Evolutionary conservation across 2,329 filamentous ascomycete genomes (phyloP), one percentile per base, ranked within the genome.

Genomic region (Hymenoscyphus albidus): DNA sequence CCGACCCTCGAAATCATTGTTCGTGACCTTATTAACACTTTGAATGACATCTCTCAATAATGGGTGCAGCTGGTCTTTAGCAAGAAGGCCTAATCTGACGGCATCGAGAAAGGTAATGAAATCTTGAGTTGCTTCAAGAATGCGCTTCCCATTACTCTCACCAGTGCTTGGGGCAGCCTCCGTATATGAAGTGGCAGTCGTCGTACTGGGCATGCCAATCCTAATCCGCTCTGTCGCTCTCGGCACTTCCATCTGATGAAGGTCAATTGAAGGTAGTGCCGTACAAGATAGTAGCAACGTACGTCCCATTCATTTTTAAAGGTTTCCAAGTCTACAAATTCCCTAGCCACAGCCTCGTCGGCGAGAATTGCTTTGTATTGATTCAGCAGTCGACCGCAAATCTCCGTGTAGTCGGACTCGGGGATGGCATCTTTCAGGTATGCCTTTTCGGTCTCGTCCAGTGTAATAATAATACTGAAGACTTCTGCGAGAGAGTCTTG

Each of bases 21-120:
- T 93, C 2, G 94, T 97, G 68, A 99, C 95, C 74, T 96, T 95
- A 79, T 98, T 98, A 69, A 97, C 94, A 2, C 92, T 93, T 74
- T 97, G 94, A 67, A 99, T 99, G 18, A 97, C 92, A 72, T 98
- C 95, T 1, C 93, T 94, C 1, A 99, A 83, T 22, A 99, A 81
- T 3, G 95, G 95, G 75, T 99, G 96, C n/a, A 99, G 81, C 68
- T 95, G 93, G 77, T 98, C 94, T 75, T 99, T 99, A 58, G 94
- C 94, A 12, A 96, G 83, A 73, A 98, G 87, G 56, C 94, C 93
- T 62, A 99, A 86, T 75, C 93, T 93, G 72, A 99, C 84, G 16
- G 95, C 96, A 75, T 99, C 95, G 61, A 99, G 85, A 75, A 99
- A 94, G 0, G 95, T 99, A 77, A 99, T 99, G 77, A 99, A 99